Base-by-base conservation (phyloP, 169 alveolate species). In the Perkinsus marinus region DNA sequence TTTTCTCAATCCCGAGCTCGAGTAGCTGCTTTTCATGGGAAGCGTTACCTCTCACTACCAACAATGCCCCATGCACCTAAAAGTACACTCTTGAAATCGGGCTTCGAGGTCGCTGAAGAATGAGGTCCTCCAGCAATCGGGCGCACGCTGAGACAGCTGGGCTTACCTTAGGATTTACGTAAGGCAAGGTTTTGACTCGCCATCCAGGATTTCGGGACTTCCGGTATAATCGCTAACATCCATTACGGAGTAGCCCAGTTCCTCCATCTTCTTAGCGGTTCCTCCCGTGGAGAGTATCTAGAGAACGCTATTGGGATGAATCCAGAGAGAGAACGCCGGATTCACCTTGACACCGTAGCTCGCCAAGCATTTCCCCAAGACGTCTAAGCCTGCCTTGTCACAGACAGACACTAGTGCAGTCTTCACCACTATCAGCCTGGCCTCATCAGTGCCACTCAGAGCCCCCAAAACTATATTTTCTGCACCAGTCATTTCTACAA, bases 271-370 rank as follows among this genome's bases (percentile, higher is more conserved):
- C 39, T 92, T 92, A 19, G 92, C 92, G 36, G 94, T 93, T 5
- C 94, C 94, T 34, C 95, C 95, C 26, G 94, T 93, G 57, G 95
- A 93, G 36, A 93, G 93, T n/a, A 93, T 90, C 79, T 93, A 91
- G 10, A 7, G 22, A 13, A 16, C 34, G 7, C 7, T 13, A 2
- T 19, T 2, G 0, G 34, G 22, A 7, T 13, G 79, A 7, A 57
- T 16, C 22, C 7, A 13, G 46, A 41, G 46, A 41, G 22, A 13
- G 26, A 13, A 57, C 22, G 22, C 26, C 26, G n/a, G n/a, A n/a
- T 30, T 26, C 79, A 57, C 79, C 79, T 57, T 57, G 79, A 93
- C 93, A 30, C 92, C 90, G 39, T 0, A 0, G 22, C 43, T 19
- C 39, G 37, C 37, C 46, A 92, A 68, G 30, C 39, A 43, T 10